Evolutionary conservation across 305 asterid genomes (phyloP).

Genomic region (Fraxinus nigra): DNA sequence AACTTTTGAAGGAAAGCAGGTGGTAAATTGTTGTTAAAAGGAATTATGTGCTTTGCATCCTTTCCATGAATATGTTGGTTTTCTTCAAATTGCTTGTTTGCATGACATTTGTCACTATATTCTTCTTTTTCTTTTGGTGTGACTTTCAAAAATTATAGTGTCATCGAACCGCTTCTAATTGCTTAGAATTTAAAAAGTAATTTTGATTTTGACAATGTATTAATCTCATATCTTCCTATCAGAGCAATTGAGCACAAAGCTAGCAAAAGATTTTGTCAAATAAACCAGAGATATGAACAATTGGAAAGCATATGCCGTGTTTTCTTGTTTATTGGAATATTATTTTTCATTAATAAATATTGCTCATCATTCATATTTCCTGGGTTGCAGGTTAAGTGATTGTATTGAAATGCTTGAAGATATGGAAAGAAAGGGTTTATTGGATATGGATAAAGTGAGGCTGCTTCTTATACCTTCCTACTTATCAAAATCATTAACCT

Average conservation of each 20-base stretch:
- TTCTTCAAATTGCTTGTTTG: constrained; percentile 4
- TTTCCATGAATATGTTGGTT: not conserved
- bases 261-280: not conserved
- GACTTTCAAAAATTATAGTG: constrained; percentile 13
- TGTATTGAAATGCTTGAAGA: constrained; percentile 85
- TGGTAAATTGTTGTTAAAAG: constrained; percentile 19
- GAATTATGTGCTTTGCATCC: not conserved
- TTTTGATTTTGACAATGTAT: not conserved
- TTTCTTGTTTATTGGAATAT: not conserved
- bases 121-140: not conserved
- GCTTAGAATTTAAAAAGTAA: not conserved
- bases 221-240: not conserved
- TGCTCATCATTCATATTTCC: constrained; percentile 1
- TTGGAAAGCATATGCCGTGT: not conserved
- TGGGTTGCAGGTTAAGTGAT: constrained; percentile 61
- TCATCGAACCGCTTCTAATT: not conserved
- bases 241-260: not conserved
- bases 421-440: constrained; percentile 63
- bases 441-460: constrained; percentile 82
- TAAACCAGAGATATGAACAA: not conserved
- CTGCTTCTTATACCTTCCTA: constrained; percentile 23
- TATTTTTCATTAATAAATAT: not conserved
- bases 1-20: constrained; percentile 86
- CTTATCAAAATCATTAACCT: constrained; percentile 5
- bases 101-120: constrained; percentile 7